Base-by-base conservation (phyloP, 2,329 filamentous ascomycete species). In the Thelonectria olida region DNA sequence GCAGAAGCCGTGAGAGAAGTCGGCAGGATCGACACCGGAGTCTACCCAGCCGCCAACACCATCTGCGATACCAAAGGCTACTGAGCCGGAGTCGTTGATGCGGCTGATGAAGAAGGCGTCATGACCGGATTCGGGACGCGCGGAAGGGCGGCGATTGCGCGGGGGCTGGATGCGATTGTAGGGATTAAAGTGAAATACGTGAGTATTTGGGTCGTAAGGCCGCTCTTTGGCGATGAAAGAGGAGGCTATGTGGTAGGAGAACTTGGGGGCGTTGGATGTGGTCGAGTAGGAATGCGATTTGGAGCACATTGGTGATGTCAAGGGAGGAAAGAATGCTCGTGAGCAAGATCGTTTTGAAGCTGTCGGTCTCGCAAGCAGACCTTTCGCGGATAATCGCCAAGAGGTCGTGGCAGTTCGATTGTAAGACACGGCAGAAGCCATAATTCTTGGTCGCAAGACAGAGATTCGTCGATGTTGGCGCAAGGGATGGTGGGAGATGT, bases 41-140 rank as follows among this genome's bases (percentile, higher is more conserved):
- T 97, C 92, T 65, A 91, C 88, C 94, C 96, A 99, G 34, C 96
- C 96, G 48, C 96, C 96, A 0, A 99, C 96, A 10, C 96, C 96
- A 75, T 99, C 96, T 54, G 94, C 93, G 22, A 99, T 87, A 17
- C 93, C 96, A 68, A 99, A 90, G 1, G 94, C 92, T 10, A 97
- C 86, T 39, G 88, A 84, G 36, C 88, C 84, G 2, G 85, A 85
- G 65, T 88, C 86, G 52, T 91, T 92, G n/a, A 97, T 82, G 22
- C 89, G 88, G 73, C 91, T 87, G 70, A 96, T 90, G 78, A 99
- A 99, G 81, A 97, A 98, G 59, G 96, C 92, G 84, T 99, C 96
- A 78, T 99, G 94, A 15, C 96, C 96, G 51, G 92, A 96, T 60
- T 88, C 90, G 50, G 90, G 92, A 22, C 91, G 88, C 27, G 73